Evolutionary conservation across 78 protist genomes (phyloP).

Genomic region (Creolimax fragrantissima): DNA sequence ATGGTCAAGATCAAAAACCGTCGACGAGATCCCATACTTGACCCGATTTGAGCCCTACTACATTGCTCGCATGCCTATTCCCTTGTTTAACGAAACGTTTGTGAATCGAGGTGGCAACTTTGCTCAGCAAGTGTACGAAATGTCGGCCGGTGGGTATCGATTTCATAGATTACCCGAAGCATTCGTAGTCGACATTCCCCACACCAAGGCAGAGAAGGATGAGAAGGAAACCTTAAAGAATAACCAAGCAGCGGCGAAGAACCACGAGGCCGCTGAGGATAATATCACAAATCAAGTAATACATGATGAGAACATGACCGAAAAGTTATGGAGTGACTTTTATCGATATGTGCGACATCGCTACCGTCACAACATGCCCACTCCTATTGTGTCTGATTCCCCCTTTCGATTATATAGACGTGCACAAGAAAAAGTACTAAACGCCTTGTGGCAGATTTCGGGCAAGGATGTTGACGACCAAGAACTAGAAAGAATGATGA

Average conservation of each 20-base stretch:
- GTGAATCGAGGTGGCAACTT: constrained; percentile 32
- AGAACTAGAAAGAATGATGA: neutral
- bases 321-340: neutral
- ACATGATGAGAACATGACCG: neutral
- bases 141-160: constrained; percentile 12
- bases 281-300: neutral
- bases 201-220: neutral
- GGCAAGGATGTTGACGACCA: neutral
- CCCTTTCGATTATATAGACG: neutral
- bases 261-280: neutral
- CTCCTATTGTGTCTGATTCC: neutral
- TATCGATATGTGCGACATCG: neutral
- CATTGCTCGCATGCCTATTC: neutral
- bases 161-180: constrained; percentile 16
- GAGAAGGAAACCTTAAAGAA: neutral
- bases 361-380: constrained; percentile 1
- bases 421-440: neutral
- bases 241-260: neutral
- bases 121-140: constrained; percentile 28
- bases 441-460: neutral
- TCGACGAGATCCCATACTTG: neutral
- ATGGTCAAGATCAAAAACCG: constrained; percentile 3
- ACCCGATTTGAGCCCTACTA: constrained; percentile 36
- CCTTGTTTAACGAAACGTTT: constrained; percentile 28
- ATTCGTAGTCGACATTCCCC: constrained; percentile 24